Conservation (phyloP, 1,284 basidiomycete genomes). For the Cryptococcus sp. region DNA sequence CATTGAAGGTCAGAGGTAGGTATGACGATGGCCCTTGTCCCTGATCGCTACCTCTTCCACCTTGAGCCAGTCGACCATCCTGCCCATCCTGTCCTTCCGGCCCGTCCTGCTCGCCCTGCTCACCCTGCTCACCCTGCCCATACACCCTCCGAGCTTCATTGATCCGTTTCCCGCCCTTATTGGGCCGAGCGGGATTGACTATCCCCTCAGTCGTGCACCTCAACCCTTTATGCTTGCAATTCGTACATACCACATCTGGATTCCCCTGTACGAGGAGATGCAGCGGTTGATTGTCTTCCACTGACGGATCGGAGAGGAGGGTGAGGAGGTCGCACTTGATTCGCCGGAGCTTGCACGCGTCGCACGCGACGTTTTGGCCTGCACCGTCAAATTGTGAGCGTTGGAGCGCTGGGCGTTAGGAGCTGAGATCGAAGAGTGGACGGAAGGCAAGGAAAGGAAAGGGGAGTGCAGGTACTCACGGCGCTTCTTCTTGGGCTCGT, state of each 20-base stretch:
- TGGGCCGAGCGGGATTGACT: conserved; percentile 40
- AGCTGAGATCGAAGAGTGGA: not conserved
- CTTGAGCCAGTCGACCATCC: not conserved
- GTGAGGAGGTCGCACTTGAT: conserved; percentile 44
- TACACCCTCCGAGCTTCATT: conserved; percentile 39
- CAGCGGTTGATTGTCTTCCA: conserved; percentile 14
- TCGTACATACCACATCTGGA: conserved; percentile 37
- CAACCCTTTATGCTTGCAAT: conserved; percentile 42
- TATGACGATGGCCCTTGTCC: too few species aligned
- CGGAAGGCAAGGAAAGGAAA: not conserved
- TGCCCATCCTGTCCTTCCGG: not conserved
- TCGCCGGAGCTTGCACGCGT: conserved; percentile 41
- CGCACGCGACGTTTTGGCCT: conserved; percentile 47
- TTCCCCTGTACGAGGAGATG: conserved; percentile 31
- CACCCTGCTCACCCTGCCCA: conserved; percentile 20
- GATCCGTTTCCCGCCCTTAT: conserved; percentile 47
- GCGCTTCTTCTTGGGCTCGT: not conserved
- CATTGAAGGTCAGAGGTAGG: too few species aligned
- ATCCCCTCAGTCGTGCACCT: conserved; percentile 44
- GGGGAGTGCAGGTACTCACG: not conserved
- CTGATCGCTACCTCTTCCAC: not conserved
- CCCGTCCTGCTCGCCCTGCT: not conserved
- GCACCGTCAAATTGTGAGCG: not conserved
- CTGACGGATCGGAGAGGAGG: conserved; percentile 21
- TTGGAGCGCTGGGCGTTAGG: not conserved